Percentiles rank a stretch among this genome's conserved stretches.
Evolutionary conservation across 441 rosid species (phyloP).

Genomic region (Theobroma grandiflorum): DNA sequence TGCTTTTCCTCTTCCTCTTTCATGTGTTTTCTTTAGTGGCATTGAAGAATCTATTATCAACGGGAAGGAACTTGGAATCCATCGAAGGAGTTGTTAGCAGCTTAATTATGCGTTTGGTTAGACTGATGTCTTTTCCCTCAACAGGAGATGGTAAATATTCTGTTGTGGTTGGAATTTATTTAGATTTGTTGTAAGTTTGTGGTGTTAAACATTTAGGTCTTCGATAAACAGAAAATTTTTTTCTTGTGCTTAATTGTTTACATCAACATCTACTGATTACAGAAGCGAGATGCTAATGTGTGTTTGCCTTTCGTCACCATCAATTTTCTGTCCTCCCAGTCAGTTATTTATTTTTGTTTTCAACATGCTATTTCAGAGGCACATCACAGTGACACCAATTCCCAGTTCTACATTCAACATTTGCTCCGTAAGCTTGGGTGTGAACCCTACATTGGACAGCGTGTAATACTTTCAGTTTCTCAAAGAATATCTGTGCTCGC

Average conservation of each 20-base stretch:
- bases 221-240: background rate
- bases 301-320: background rate
- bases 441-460: slow-evolving; percentile 76
- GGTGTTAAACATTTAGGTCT: background rate
- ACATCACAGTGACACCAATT: slow-evolving; percentile 42
- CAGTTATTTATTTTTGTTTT: slow-evolving; percentile 22
- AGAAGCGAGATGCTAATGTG: background rate
- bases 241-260: background rate
- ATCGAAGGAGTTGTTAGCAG: slow-evolving; percentile 62
- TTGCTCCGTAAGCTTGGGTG: slow-evolving; percentile 80
- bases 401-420: slow-evolving; percentile 68
- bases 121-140: slow-evolving; percentile 65
- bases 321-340: background rate
- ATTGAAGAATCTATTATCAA: slow-evolving; percentile 59
- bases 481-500: slow-evolving; percentile 67
- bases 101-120: slow-evolving; percentile 62
- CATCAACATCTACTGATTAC: background rate
- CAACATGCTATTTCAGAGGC: slow-evolving; percentile 48
- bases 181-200: slow-evolving; percentile 15
- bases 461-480: slow-evolving; percentile 64
- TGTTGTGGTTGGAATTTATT: slow-evolving; percentile 12
- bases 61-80: slow-evolving; percentile 54
- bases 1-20: slow-evolving; percentile 24
- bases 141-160: slow-evolving; percentile 53
- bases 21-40: slow-evolving; percentile 52